Conservation (phyloP, 2,329 filamentous ascomycete genomes). For the Talaromyces atroroseus region DNA sequence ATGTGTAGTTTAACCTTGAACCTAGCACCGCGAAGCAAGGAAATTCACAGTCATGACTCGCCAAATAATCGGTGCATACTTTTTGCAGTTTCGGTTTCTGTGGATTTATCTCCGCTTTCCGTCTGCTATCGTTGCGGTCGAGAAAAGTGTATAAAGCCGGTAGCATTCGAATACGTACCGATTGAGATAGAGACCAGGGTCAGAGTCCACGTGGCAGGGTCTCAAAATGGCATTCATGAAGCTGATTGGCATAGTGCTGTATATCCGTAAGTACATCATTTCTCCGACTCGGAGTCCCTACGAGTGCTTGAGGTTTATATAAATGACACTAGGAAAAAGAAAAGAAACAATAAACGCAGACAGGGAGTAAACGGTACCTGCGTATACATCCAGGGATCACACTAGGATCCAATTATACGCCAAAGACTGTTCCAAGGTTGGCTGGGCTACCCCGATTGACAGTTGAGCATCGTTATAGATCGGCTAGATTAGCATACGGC, state of each 20-base stretch:
- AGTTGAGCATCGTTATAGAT: conserved; percentile 1
- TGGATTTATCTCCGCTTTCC: background rate
- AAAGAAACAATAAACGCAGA: background rate
- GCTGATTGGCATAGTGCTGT: background rate
- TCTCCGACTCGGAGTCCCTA: background rate
- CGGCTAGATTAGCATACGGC: background rate
- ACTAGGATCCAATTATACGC: background rate
- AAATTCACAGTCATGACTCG: background rate
- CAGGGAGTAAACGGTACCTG: conserved; percentile 1
- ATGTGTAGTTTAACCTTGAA: background rate
- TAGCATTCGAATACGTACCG: background rate
- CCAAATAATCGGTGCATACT: background rate
- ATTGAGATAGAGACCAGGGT: background rate
- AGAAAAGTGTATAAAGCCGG: too few relatives aligned
- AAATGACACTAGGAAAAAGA: background rate
- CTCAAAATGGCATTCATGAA: conserved; percentile 5
- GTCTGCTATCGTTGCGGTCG: too few relatives aligned
- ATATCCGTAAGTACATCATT: background rate
- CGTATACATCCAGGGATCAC: conserved; percentile 1
- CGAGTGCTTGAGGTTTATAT: background rate
- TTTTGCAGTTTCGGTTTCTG: background rate
- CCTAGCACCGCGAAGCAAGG: background rate
- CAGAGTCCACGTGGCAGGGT: conserved; percentile 10
- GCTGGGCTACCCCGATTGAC: background rate
- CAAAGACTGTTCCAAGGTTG: conserved; percentile 1